phyloP scores from a whole-genome alignment of 768 basidiomycete species.

The Rubroboletus pulcherrimus region DNA sequence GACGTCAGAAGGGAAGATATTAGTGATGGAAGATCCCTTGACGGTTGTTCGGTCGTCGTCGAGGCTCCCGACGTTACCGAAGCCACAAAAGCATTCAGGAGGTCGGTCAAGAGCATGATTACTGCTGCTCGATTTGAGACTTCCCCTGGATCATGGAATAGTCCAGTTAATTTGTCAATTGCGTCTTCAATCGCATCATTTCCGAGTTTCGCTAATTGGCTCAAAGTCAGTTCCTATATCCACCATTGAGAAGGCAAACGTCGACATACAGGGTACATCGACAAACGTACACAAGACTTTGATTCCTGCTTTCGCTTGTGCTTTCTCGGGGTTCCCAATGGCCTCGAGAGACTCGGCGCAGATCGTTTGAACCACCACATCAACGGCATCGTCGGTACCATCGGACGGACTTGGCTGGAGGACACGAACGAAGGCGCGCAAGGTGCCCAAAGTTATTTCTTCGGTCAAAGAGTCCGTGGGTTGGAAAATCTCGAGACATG shows the following conservation, averaged over 20 bases:
- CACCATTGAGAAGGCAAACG: neutral
- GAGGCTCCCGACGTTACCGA: neutral
- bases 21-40: slow-evolving; percentile 26
- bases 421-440: slow-evolving; percentile 69
- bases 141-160: slow-evolving; percentile 74
- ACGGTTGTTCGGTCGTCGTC: slow-evolving; percentile 5
- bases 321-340: slow-evolving; percentile 89
- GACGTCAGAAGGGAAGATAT: slow-evolving; percentile 43
- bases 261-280: slow-evolving; percentile 67
- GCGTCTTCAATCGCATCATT: slow-evolving; percentile 64
- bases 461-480: slow-evolving; percentile 79
- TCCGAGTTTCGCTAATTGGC: slow-evolving; percentile 58
- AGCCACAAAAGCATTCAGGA: slow-evolving; percentile 46
- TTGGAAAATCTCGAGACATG: slow-evolving; percentile 74
- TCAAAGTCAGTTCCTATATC: slow-evolving; percentile 3
- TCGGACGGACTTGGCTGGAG: slow-evolving; percentile 52
- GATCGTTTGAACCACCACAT: slow-evolving; percentile 67
- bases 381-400: slow-evolving; percentile 34
- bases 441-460: slow-evolving; percentile 64
- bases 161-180: slow-evolving; percentile 69
- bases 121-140: slow-evolving; percentile 61
- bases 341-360: slow-evolving; percentile 78
- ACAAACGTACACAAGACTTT: slow-evolving; percentile 78
- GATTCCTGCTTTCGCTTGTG: slow-evolving; percentile 82
- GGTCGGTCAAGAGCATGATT: slow-evolving; percentile 61